Percentiles rank a stretch among this genome's conserved stretches.
phyloP scores from a whole-genome alignment of 306 rosid species.

The Malus sieversii region DNA sequence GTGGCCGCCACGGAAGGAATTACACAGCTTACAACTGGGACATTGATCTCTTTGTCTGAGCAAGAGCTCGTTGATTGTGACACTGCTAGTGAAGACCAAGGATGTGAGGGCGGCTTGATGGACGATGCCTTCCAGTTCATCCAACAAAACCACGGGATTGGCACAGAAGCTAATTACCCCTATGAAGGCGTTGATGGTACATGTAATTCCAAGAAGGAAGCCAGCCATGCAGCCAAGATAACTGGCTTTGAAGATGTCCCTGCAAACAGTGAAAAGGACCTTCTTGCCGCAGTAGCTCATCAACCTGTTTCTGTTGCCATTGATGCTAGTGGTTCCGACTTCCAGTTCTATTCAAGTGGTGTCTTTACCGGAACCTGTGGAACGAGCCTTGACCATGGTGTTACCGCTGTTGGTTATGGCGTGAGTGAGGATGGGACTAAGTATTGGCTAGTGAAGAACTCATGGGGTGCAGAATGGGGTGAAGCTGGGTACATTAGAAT shows the following conservation, averaged over 20 bases:
- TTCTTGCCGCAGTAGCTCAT: slow-evolving; percentile 22
- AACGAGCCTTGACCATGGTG: slow-evolving; percentile 32
- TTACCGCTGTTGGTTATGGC: slow-evolving; percentile 32
- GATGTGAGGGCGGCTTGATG: no score
- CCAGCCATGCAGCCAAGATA: background rate
- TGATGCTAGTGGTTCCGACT: slow-evolving; percentile 31
- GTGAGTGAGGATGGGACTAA: slow-evolving; percentile 20
- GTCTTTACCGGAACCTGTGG: slow-evolving; percentile 29
- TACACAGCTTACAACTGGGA: background rate
- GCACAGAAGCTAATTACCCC: slow-evolving; percentile 24
- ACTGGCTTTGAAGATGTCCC: slow-evolving; percentile 27
- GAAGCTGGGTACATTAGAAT: slow-evolving; percentile 33
- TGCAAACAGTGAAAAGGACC: slow-evolving; percentile 20
- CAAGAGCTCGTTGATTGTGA: slow-evolving; percentile 54
- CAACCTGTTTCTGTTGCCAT: slow-evolving; percentile 39
- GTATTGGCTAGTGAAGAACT: slow-evolving; percentile 46
- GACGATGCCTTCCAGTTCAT: no score
- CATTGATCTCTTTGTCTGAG: slow-evolving; percentile 10
- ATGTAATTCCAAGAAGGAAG: slow-evolving; percentile 14
- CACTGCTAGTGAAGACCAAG: slow-evolving; percentile 22
- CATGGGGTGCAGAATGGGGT: slow-evolving; percentile 41
- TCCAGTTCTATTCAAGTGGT: slow-evolving; percentile 28
- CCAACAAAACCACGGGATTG: no score
- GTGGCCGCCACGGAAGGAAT: slow-evolving; percentile 41
- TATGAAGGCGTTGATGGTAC: slow-evolving; percentile 28